phyloP scores from a whole-genome alignment of 2,329 filamentous ascomycete species.

The Aureobasidium sp. region DNA sequence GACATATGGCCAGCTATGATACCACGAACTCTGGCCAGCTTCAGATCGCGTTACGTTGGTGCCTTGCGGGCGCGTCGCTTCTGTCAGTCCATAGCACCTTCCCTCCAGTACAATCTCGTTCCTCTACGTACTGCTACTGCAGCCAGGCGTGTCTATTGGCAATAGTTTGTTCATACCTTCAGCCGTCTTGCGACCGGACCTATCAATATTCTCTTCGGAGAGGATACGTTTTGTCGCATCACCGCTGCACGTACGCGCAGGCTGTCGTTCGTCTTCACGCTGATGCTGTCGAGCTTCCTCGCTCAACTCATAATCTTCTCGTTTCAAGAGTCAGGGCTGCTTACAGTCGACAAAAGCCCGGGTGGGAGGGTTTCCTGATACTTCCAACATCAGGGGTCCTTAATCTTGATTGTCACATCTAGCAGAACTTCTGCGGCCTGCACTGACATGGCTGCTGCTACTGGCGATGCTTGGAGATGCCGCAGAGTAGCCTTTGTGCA shows the following conservation, averaged over 20 bases:
- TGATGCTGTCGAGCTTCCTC: not conserved
- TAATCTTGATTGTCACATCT: not conserved
- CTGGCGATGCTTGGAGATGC: not conserved
- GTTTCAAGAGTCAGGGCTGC: slow-evolving; percentile 1
- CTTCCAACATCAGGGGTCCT: not conserved
- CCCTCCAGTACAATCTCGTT: not conserved
- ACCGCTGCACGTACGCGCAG: not conserved
- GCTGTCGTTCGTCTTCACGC: not conserved
- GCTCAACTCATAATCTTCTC: not conserved
- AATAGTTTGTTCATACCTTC: not conserved
- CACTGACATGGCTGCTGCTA: not conserved
- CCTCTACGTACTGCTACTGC: not conserved
- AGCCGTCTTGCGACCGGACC: slow-evolving; percentile 4
- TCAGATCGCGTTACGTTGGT: not conserved
- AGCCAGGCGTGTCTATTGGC: not conserved
- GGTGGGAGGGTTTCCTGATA: slow-evolving; percentile 6
- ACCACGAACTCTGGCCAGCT: not conserved
- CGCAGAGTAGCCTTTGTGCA: not conserved
- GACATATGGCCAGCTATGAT: not conserved
- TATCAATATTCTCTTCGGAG: slow-evolving; percentile 5
- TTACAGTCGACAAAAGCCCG: not conserved
- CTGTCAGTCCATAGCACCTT: not conserved
- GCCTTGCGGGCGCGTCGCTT: not conserved
- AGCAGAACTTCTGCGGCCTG: not conserved
- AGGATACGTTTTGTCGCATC: slow-evolving; percentile 8